Percentiles rank a stretch among this genome's conserved stretches.
Conservation (phyloP, 2,329 filamentous ascomycete species). For the Coniella lustricola region DNA sequence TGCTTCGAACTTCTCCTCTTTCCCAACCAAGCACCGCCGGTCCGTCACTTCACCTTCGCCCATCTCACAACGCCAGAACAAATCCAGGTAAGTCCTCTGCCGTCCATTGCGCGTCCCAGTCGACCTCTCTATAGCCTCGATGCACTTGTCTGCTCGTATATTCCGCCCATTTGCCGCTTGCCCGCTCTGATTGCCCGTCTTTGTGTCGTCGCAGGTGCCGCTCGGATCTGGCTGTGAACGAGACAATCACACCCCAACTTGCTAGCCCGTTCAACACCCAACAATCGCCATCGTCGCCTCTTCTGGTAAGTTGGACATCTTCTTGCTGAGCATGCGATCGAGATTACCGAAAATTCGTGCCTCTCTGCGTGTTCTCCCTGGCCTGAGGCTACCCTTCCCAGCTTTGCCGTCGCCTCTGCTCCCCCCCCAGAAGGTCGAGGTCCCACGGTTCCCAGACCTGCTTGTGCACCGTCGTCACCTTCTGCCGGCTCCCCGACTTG, state of each 20-base stretch:
- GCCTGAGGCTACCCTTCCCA: slow-evolving; percentile 12
- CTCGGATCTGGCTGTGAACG: slow-evolving; percentile 20
- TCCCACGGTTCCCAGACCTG: slow-evolving; percentile 1
- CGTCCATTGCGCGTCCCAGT: slow-evolving; percentile 8
- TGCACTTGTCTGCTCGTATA: slow-evolving; percentile 7
- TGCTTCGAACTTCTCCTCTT: slow-evolving; percentile 26
- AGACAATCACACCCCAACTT: slow-evolving; percentile 17
- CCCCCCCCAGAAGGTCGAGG: not conserved
- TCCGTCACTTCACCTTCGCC: slow-evolving; percentile 21
- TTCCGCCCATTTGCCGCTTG: not conserved
- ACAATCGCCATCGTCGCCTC: slow-evolving; percentile 26
- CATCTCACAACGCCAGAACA: slow-evolving; percentile 23
- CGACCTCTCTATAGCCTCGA: slow-evolving; percentile 2
- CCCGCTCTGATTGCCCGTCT: slow-evolving; percentile 12
- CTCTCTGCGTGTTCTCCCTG: slow-evolving; percentile 15
- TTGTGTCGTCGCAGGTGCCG: slow-evolving; percentile 18
- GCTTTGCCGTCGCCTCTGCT: slow-evolving; percentile 3
- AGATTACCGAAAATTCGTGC: slow-evolving; percentile 9
- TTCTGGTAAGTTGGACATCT: slow-evolving; percentile 30
- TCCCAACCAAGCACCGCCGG: slow-evolving; percentile 23
- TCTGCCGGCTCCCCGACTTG: not conserved
- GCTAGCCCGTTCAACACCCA: slow-evolving; percentile 22
- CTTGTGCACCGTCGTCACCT: slow-evolving; percentile 3
- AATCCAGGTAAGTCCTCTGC: slow-evolving; percentile 21
- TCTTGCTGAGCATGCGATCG: slow-evolving; percentile 31